Conservation (phyloP, 2,329 filamentous ascomycete genomes). For the Juglanconis juglandina region DNA sequence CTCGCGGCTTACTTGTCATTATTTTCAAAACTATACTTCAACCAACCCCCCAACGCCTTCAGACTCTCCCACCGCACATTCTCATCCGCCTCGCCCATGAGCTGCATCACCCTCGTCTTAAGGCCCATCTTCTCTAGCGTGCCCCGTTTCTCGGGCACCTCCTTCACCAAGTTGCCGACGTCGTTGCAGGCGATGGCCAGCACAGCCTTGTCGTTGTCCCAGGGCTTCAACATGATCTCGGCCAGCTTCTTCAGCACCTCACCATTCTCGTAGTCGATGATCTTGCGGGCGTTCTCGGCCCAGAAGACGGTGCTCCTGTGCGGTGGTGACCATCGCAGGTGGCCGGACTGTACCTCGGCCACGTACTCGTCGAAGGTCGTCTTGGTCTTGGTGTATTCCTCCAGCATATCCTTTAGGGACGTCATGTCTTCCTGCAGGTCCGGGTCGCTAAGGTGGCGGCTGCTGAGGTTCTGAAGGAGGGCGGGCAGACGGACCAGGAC, state of each 20-base stretch:
- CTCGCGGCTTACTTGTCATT: conserved; percentile 21
- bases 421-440: conserved; percentile 63
- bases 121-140: conserved; percentile 80
- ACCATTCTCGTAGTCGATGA: conserved; percentile 78
- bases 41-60: conserved; percentile 68
- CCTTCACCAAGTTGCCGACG: conserved; percentile 81
- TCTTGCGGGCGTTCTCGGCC: conserved; percentile 84
- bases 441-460: conserved; percentile 61
- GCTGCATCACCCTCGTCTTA: conserved; percentile 85
- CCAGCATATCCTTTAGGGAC: conserved; percentile 58
- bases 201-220: conserved; percentile 80
- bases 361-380: conserved; percentile 86
- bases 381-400: conserved; percentile 67
- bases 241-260: conserved; percentile 75
- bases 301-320: conserved; percentile 86
- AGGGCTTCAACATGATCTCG: conserved; percentile 74
- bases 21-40: conserved; percentile 61
- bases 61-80: conserved; percentile 89
- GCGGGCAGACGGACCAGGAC: conserved; percentile 78
- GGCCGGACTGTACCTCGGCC: conserved; percentile 79
- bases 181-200: conserved; percentile 92
- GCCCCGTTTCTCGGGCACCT: conserved; percentile 78
- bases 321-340: conserved; percentile 88
- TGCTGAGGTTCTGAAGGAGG: conserved; percentile 59
- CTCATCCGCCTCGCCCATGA: conserved; percentile 88